These are phyloP conservation scores for Lithospermum erythrorhizon DNA, from an alignment of 257 asterid genomes.

Conservation along the genomic window DNA sequence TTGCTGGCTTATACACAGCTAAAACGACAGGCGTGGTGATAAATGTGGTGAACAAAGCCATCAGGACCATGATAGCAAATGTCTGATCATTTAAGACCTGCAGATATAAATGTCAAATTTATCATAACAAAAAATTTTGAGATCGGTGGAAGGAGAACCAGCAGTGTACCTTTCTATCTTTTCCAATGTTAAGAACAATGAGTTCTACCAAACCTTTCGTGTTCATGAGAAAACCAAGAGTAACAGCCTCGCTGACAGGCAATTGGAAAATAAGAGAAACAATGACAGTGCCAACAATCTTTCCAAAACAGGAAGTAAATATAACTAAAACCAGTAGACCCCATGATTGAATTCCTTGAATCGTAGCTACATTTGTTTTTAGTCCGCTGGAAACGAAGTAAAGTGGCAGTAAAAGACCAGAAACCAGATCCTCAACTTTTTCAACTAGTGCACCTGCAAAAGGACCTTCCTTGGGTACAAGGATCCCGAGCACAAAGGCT, in stretches of 20 bases:
- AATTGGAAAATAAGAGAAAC: slow-evolving; percentile 45
- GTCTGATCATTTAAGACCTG: slow-evolving; percentile 54
- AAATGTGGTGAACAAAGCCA: slow-evolving; percentile 57
- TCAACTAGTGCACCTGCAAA: slow-evolving; percentile 70
- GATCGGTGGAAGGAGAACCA: slow-evolving; percentile 1
- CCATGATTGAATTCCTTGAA: slow-evolving; percentile 66
- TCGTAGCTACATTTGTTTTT: slow-evolving; percentile 69
- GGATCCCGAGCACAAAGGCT: slow-evolving; percentile 69
- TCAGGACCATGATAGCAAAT: slow-evolving; percentile 50
- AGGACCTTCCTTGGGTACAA: slow-evolving; percentile 75
- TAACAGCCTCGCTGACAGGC: slow-evolving; percentile 45
- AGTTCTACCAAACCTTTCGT: slow-evolving; percentile 76
- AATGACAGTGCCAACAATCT: slow-evolving; percentile 50
- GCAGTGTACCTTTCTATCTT: slow-evolving; percentile 51
- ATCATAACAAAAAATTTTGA: neutral
- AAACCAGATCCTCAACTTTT: slow-evolving; percentile 75
- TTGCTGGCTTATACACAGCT: slow-evolving; percentile 46
- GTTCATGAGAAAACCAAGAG: slow-evolving; percentile 80
- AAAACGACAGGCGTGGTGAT: slow-evolving; percentile 46
- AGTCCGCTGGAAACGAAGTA: slow-evolving; percentile 81
- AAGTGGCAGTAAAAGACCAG: slow-evolving; percentile 67
- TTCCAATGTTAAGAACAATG: slow-evolving; percentile 80
- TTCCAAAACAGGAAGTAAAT: slow-evolving; percentile 63
- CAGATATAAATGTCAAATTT: neutral
- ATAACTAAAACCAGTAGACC: slow-evolving; percentile 67